Percentiles rank a stretch among this genome's conserved stretches.
Conservation (phyloP, 1,284 basidiomycete species). For the Volvariella surrecta region DNA sequence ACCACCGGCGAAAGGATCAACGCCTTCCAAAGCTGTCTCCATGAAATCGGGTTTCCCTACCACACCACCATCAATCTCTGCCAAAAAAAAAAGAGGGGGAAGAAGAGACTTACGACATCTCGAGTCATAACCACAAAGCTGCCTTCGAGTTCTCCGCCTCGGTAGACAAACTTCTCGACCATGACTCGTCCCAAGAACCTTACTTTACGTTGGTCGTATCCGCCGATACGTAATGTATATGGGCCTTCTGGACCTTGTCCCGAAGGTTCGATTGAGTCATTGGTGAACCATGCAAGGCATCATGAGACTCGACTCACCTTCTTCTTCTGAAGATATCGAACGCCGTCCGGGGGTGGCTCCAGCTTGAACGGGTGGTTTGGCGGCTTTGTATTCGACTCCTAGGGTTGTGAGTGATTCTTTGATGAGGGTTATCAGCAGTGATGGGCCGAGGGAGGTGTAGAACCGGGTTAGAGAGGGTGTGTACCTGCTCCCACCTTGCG, state of each 20-base stretch:
- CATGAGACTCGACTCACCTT: too few relatives aligned
- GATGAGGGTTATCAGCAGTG: slow-evolving; percentile 40
- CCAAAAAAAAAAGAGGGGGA: slow-evolving; percentile 5
- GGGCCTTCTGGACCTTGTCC: slow-evolving; percentile 10
- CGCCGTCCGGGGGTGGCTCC: too few relatives aligned
- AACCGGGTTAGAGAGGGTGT: slow-evolving; percentile 70
- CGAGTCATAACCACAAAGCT: slow-evolving; percentile 61
- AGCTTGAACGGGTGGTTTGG: too few relatives aligned
- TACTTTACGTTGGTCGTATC: slow-evolving; percentile 50
- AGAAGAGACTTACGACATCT: slow-evolving; percentile 36
- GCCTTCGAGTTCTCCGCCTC: slow-evolving; percentile 28
- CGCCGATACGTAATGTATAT: slow-evolving; percentile 45
- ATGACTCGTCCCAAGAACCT: slow-evolving; percentile 65
- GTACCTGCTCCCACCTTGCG: slow-evolving; percentile 59
- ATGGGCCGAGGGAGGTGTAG: slow-evolving; percentile 51
- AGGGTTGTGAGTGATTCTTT: slow-evolving; percentile 38
- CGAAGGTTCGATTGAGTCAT: too few relatives aligned
- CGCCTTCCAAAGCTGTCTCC: slow-evolving; percentile 64
- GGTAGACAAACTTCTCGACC: slow-evolving; percentile 46
- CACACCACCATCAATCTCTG: slow-evolving; percentile 3
- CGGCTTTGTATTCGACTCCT: slow-evolving; percentile 43
- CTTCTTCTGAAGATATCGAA: too few relatives aligned
- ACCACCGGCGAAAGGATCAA: slow-evolving; percentile 41
- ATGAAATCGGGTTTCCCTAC: slow-evolving; percentile 68
- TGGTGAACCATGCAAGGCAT: too few relatives aligned